Base-by-base conservation (phyloP, 352 stramenopile species). In the Pythium phragmiticola region DNA sequence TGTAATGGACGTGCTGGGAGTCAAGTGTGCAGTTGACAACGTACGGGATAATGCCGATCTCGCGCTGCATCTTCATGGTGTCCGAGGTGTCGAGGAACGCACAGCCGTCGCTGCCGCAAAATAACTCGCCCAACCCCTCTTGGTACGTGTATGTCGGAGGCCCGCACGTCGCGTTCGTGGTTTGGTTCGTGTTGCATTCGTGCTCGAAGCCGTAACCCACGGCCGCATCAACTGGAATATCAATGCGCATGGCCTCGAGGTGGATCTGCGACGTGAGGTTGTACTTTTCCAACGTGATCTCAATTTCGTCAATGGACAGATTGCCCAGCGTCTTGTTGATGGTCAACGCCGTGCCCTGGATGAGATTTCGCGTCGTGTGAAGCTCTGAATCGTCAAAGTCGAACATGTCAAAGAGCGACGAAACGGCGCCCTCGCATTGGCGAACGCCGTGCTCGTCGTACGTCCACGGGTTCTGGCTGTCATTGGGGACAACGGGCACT, bases 41-140 rank as follows among this genome's bases (percentile, higher is more conserved):
- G 63, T 78, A 84, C 17, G 76, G 74, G 46, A 78, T 45, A n/a
- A 80, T 48, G 13, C 69, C 26, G n/a, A 84, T 61, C 59, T 82
- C 68, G 26, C 67, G 67, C 33, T 78, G 76, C 36, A 82, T 55
- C 7, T 60, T n/a, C 23, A 73, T 45, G n/a, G 75, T 66, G 2
- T 60, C 50, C 2, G 72, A 76, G 12, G 65, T 36, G 56, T 84
- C 76, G 3, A 71, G 34, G 39, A 84, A 84, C 12, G 80, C 66
- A 53, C 74, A 84, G 58, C 65, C 76, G 0, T 60, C 33, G 17
- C 68, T 58, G 14, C 76, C 72, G 28, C 73, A 84, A 13, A 76
- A 74, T 8, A 58, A 64, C 7, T 66, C 71, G 23, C 69, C 69
- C 3, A 79, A 21, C 17, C 66, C 65, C 37, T 62, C n/a, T 52